Evolutionary conservation across 805 yeast species (phyloP).

Genomic region (Candida arabinofermentans): DNA sequence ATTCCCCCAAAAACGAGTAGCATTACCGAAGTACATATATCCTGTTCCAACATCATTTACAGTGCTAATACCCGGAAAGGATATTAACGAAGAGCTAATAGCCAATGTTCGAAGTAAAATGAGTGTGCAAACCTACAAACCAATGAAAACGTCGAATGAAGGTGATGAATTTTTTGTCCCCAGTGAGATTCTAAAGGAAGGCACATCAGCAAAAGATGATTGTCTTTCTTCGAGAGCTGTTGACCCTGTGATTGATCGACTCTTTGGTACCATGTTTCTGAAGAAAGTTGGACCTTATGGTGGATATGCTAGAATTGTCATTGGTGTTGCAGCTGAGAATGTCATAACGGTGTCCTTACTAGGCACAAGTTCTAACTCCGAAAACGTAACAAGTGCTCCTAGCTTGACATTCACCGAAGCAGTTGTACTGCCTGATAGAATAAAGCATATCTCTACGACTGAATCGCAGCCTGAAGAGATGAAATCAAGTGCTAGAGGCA

Average conservation of each 20-base stretch:
- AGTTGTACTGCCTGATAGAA: constrained; percentile 12
- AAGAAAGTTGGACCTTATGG: not conserved
- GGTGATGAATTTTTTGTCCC: constrained; percentile 26
- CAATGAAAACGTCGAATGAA: not conserved
- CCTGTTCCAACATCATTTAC: constrained; percentile 14
- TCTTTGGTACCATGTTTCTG: constrained; percentile 27
- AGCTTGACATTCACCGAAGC: constrained; percentile 14
- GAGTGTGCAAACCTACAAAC: not conserved
- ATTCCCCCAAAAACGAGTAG: constrained; percentile 8
- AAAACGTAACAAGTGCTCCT: constrained; percentile 3
- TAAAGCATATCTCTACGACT: constrained; percentile 32
- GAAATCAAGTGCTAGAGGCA: not conserved
- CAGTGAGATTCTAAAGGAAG: constrained; percentile 19
- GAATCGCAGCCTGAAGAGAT: not conserved
- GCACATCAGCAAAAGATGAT: constrained; percentile 24
- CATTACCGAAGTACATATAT: constrained; percentile 1
- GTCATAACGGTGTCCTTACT: not conserved
- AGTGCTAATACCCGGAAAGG: constrained; percentile 8
- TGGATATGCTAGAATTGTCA: constrained; percentile 10
- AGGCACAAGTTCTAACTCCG: not conserved
- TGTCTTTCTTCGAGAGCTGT: not conserved
- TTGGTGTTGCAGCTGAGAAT: constrained; percentile 30
- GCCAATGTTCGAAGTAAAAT: not conserved
- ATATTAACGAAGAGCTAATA: not conserved
- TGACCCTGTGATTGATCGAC: constrained; percentile 30